Evolutionary conservation across 148 eudicot species (phyloP), one percentile per base, ranked within the genome.

Genomic region (Camellia sinensis): DNA sequence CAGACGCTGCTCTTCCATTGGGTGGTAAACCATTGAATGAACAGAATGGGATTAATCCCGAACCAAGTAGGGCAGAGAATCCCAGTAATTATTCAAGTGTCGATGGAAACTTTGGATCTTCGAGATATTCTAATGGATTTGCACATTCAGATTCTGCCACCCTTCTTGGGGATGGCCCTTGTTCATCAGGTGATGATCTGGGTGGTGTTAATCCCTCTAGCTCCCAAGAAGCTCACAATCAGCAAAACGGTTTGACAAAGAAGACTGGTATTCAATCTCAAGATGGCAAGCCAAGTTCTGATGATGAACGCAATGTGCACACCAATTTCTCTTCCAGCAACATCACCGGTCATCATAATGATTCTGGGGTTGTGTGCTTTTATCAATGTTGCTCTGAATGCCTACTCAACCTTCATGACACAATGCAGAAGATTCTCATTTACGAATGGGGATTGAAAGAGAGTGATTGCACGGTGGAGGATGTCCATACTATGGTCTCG

Each of bases 361-460:
- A 80, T 76, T 82, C 91, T n/a, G 70, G 79, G 64, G 83, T 73
- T 54, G 41, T 78, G 41, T 95, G 97, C 73, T 85, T 79, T 18
- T 95, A 93, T 82, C 82, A 75, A 44, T 93, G 93, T 80, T 95
- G 99, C 85, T 41, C 86, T 21, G 87, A 82, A 72, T 95, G 99
- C 82, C 53, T 90, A 44, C 12, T 75, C 83, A 81, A 85, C 57
- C 89, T 95, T 45, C 85, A 86, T n/a, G 71, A 73, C 56, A 56
- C 84, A 82, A 63, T 91, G 81, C 84, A 80, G 76, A 87, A 85
- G 80, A 66, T 85, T 70, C 82, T 93, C 56, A 71, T 56, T 44
- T 71, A 40, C 78, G 88, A 88, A 77, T 85, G 84, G 89, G 86
- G 83, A 67, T 53, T 72, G 50, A 83, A 86, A 67, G 86, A 83